Evolutionary conservation across 148 eudicot species (phyloP).

Genomic region (Camellia japonica): DNA sequence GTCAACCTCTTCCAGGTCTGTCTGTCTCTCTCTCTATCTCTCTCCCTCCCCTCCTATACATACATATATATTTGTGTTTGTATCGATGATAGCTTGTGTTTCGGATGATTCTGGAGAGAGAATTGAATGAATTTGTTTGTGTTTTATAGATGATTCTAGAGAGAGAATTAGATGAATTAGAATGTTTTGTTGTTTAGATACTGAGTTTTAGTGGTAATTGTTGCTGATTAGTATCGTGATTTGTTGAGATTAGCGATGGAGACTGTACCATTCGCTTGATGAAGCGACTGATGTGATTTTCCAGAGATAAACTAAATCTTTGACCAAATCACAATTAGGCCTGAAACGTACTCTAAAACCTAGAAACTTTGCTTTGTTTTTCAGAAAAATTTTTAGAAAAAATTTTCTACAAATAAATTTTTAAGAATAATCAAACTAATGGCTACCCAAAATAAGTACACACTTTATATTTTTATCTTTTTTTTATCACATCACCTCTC

Average conservation of each 20-base stretch:
- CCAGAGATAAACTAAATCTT: slow-evolving; percentile 22
- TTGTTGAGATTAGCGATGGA: neutral
- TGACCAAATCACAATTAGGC: slow-evolving; percentile 26
- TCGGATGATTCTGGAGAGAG: neutral
- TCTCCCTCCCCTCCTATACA: neutral
- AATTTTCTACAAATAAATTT: too few relatives aligned
- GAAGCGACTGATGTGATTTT: slow-evolving; percentile 3
- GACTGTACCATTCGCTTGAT: neutral
- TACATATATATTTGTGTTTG: neutral
- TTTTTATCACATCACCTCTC: too few relatives aligned
- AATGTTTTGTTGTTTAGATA: neutral
- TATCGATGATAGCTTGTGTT: neutral
- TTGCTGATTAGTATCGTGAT: neutral
- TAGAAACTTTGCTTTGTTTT: neutral
- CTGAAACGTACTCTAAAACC: slow-evolving; percentile 5
- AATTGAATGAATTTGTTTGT: neutral
- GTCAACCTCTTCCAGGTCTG: slow-evolving; percentile 67
- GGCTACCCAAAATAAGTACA: too few relatives aligned
- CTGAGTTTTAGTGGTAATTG: neutral
- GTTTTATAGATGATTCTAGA: neutral
- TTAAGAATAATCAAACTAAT: too few relatives aligned
- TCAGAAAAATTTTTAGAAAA: too few relatives aligned
- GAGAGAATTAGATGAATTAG: neutral
- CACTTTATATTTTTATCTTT: too few relatives aligned
- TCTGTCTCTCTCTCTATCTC: slow-evolving; percentile 1